Evolutionary conservation across 345 rosid species (phyloP), one percentile per base, ranked within the genome.

Genomic region (Noccaea bulbosa): DNA sequence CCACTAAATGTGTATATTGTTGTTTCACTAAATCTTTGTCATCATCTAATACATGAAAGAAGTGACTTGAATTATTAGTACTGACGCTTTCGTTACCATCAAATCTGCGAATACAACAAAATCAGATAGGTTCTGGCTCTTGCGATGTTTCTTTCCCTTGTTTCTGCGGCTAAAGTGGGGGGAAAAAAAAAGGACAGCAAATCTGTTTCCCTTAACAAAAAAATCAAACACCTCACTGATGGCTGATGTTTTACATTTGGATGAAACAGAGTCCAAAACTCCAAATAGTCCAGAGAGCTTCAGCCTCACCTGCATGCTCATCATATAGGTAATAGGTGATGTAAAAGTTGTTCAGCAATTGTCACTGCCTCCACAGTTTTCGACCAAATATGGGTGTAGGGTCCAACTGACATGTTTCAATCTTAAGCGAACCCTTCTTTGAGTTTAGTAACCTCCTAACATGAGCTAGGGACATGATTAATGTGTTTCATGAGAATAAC

Each of bases 281-380:
- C 94, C 97, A 88, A 62, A 89, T 77, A 59, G 78, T 83, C 96
- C 96, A 91, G 73, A 86, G 91, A 59, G 91, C 95, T 86, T 93
- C 97, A 69, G 73, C 57, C 71, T 91, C 96, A 73, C 76, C 84
- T 41, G 79, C 86, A 70, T 53, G 64, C 64, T 82, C 85, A 67
- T 67, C 76, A 77, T 79, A 84, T 71, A 94, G 82, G 78, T 87
- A 91, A 84, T 71, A 94, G 82, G 78, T 87, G 92, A 75, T 56
- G 86, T 78, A 94, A 81, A 77, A 94, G 90, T 59, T 84, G 83
- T 74, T 88, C 99, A 71, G 90, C 83, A 52, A 89, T 81, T 56
- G 84, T 85, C 65, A 91, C 76, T 43, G 83, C 82, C 82, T 76
- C 87, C 89, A 91, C 74, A 61, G 91, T 71, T 69, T 77, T 81